Conservation (phyloP, 2,329 filamentous ascomycete genomes). For the Diaporthe ilicicola region DNA sequence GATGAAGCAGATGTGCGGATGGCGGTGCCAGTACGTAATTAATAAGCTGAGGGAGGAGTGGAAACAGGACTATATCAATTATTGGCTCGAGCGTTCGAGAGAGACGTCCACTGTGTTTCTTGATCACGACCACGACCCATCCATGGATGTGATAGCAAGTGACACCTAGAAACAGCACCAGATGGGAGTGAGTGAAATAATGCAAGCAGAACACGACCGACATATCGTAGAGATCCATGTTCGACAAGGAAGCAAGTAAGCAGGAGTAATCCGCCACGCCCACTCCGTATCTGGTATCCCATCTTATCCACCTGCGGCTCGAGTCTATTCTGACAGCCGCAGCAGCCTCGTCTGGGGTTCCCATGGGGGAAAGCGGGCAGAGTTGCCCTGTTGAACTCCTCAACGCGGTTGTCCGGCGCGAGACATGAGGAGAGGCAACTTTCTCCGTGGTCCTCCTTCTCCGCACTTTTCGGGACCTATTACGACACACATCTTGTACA, state of each 20-base stretch:
- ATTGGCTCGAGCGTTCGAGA: not conserved
- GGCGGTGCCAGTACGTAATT: slow-evolving; percentile 13
- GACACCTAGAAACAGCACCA: not conserved
- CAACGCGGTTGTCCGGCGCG: not conserved
- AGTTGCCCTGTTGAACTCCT: not conserved
- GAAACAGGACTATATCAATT: slow-evolving; percentile 1
- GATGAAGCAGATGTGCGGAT: slow-evolving; percentile 8
- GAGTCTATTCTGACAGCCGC: slow-evolving; percentile 3
- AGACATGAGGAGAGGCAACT: slow-evolving; percentile 7
- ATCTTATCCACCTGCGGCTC: slow-evolving; percentile 2
- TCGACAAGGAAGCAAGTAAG: not conserved
- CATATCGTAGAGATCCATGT: not conserved
- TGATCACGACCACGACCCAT: not conserved
- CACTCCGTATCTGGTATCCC: not conserved
- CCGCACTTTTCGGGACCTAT: not conserved
- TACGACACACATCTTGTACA: not conserved
- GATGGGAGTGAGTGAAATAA: not conserved
- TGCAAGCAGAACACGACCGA: not conserved
- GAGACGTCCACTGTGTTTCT: not conserved
- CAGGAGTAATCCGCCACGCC: not conserved
- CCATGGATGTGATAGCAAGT: not conserved
- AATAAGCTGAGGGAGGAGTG: slow-evolving; percentile 15
- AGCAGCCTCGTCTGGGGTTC: not conserved
- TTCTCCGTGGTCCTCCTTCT: slow-evolving; percentile 8
- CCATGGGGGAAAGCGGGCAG: not conserved